Conservation (phyloP, 2,329 filamentous ascomycete genomes). For the Aspergillus sp. region DNA sequence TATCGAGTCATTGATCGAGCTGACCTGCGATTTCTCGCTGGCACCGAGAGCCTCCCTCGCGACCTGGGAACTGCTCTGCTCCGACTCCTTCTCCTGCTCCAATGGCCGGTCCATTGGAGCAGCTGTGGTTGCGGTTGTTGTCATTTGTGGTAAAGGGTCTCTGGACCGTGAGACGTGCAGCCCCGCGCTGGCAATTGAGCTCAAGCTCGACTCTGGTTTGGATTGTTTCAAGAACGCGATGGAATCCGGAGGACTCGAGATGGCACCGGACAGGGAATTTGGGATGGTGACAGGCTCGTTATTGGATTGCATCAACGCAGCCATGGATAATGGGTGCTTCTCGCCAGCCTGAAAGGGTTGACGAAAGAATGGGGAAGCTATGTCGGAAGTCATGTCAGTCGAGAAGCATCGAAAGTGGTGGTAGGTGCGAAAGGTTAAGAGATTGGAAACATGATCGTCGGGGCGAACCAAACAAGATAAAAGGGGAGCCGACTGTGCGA, state of each 20-base stretch:
- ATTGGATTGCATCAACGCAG: slow-evolving; percentile 38
- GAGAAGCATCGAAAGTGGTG: slow-evolving; percentile 3
- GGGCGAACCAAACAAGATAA: background rate
- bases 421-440: slow-evolving; percentile 1
- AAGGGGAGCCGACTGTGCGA: background rate
- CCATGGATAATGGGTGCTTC: slow-evolving; percentile 34
- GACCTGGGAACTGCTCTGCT: slow-evolving; percentile 36
- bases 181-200: slow-evolving; percentile 40
- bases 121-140: slow-evolving; percentile 54
- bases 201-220: slow-evolving; percentile 33
- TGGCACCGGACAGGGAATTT: slow-evolving; percentile 26
- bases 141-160: slow-evolving; percentile 33
- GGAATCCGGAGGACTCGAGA: slow-evolving; percentile 25
- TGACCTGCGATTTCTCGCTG: slow-evolving; percentile 28
- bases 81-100: slow-evolving; percentile 26
- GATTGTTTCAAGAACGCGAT: slow-evolving; percentile 31
- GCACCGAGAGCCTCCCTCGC: slow-evolving; percentile 37
- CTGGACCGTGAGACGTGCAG: slow-evolving; percentile 36
- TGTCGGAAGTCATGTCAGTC: slow-evolving; percentile 33
- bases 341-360: slow-evolving; percentile 26
- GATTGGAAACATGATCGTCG: background rate
- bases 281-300: slow-evolving; percentile 36
- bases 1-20: slow-evolving; percentile 45
- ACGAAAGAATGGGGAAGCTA: slow-evolving; percentile 27
- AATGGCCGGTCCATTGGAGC: slow-evolving; percentile 32